Evolutionary conservation across 208 protist genomes (phyloP).

Genomic region (Crithidia thermophila): DNA sequence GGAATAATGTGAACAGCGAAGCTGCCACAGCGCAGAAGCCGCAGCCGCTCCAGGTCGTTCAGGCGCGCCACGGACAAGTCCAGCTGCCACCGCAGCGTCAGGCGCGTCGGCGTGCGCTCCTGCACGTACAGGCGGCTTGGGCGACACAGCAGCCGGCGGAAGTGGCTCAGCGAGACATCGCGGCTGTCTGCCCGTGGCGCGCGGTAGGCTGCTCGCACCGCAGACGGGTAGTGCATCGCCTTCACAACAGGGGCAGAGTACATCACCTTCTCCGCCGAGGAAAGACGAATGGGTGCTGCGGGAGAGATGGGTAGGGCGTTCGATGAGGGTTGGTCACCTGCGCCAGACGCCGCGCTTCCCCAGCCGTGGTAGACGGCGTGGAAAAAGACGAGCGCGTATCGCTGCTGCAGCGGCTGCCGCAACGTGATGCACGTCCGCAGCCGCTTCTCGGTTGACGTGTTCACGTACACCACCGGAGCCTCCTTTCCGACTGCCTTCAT

Average conservation of each 20-base stretch:
- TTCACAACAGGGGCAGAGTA: conserved; percentile 5
- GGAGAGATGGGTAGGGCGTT: neutral
- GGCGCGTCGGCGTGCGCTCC: conserved; percentile 9
- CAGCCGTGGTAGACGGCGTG: too few relatives aligned
- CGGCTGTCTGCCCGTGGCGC: neutral
- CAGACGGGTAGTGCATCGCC: neutral
- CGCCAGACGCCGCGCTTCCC: neutral
- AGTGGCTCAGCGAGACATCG: neutral
- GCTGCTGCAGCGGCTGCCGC: conserved; percentile 14
- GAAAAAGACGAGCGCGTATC: conserved; percentile 14
- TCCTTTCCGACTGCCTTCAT: neutral
- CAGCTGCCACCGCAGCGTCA: conserved; percentile 24
- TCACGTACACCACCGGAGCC: conserved; percentile 13
- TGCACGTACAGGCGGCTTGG: conserved; percentile 13
- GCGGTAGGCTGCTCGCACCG: neutral
- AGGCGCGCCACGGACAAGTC: conserved; percentile 1
- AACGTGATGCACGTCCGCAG: conserved; percentile 10
- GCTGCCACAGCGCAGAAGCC: conserved; percentile 6
- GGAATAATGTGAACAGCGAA: neutral
- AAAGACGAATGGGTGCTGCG: neutral
- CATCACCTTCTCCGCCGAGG: neutral
- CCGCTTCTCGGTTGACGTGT: conserved; percentile 4
- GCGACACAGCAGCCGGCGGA: neutral
- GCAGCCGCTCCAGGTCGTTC: neutral
- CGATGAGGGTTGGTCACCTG: neutral